A percentile compares a stretch with the other conserved stretches of the same genome.
These are phyloP conservation scores for Silene vulgaris DNA, from an alignment of 179 eudicot species.

Conservation along the genomic window DNA sequence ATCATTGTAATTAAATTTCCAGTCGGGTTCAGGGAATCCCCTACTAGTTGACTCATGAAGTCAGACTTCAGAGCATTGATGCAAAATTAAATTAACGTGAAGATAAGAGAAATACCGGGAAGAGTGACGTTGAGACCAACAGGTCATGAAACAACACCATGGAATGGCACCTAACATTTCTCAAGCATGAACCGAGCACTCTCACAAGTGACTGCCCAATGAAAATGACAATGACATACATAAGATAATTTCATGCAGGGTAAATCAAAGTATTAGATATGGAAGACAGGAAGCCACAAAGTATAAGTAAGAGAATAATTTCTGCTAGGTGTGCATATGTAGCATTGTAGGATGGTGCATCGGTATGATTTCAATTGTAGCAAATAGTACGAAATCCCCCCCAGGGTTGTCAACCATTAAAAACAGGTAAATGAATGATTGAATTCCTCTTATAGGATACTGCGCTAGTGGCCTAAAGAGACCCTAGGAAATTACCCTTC, in stretches of 20 bases:
- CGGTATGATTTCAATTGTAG: not conserved
- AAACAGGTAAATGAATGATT: not conserved
- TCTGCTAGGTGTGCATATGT: not conserved
- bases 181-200: constrained; percentile 65
- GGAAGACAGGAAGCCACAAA: not conserved
- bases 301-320: not conserved
- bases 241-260: not conserved
- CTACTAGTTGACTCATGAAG: not conserved
- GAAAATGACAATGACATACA: constrained; percentile 8
- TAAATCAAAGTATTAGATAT: not conserved
- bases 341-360: not conserved
- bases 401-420: not conserved
- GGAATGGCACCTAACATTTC: constrained; percentile 59
- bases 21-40: not conserved
- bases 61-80: not conserved
- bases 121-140: constrained; percentile 78
- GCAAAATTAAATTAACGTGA: not conserved
- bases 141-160: constrained; percentile 80
- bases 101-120: constrained; percentile 59
- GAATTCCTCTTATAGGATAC: not conserved
- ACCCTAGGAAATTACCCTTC: constrained; percentile 1
- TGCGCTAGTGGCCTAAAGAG: not conserved
- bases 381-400: not conserved
- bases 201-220: constrained; percentile 69
- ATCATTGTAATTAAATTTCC: constrained; percentile 7